Evolutionary conservation across 805 yeast species (phyloP), one percentile per base, ranked within the genome.

Genomic region (Candida caryicola): DNA sequence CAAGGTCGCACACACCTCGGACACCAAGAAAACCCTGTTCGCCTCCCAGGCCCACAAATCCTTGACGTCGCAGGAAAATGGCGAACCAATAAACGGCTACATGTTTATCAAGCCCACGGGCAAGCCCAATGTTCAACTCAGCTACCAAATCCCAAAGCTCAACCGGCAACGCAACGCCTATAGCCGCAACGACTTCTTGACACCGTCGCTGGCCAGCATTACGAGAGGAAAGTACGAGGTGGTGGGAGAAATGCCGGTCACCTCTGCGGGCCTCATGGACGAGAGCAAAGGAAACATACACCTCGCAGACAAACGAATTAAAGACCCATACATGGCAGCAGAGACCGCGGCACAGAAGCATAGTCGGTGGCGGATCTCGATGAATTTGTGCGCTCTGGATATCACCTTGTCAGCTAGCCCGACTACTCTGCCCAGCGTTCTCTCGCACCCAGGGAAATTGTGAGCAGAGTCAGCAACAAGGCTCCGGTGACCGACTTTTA

Each of bases 11-110:
- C n/a, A n/a, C n/a, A n/a, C n/a, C n/a, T 21, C 25, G 10, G 9
- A 10, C 9, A 21, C 7, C 25, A 10, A 7, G 10, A 7, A 21
- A 21, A 10, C 7, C 9, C 7, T 21, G 7, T 7, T 7, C 7
- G 10, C 7, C 10, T 21, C 10, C 7, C 25, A 21, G 25, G 10
- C 7, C 25, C 7, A 7, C 25, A 7, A 7, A 7, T 7, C 10
- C 7, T 7, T 7, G 10, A 15, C 17, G 17, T 33, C 39, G 3
- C 38, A 50, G 28, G 71, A 63, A 31, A 64, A 54, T 41, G 76
- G 75, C 1, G 60, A 62, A 1, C 40, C 49, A 3, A 58, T 65
- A 12, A 60, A 68, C 34, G 79, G 77, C 1, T 74, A 64, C 46
- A 57, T 60, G 33, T 73, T 73, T 50, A 60, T 74, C 4, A 60